A percentile compares a stretch with the other conserved stretches of the same genome.
These are phyloP conservation scores for Neonectria sp. DNA, from an alignment of 2,329 filamentous ascomycete species.

Conservation along the genomic window DNA sequence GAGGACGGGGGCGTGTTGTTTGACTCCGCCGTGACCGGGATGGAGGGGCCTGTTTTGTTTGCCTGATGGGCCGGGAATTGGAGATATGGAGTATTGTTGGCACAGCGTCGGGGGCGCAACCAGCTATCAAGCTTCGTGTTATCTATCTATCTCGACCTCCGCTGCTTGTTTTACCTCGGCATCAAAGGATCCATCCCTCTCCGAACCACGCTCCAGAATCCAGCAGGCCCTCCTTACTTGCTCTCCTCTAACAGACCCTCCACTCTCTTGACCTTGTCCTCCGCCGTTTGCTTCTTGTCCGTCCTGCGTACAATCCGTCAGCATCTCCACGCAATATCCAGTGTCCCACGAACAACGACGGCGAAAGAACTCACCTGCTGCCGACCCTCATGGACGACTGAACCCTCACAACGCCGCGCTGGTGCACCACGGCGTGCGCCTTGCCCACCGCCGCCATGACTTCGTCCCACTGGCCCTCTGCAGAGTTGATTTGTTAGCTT, in stretches of 20 bases:
- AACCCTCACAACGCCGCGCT: constrained; percentile 83
- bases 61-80: constrained; percentile 10
- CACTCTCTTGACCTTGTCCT: constrained; percentile 82
- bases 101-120: not conserved
- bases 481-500: constrained; percentile 16
- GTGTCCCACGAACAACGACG: not conserved
- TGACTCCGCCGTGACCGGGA: constrained; percentile 11
- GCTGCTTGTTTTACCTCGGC: not conserved
- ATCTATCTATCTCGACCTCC: constrained; percentile 8
- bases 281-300: constrained; percentile 86
- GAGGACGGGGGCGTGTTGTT: constrained; percentile 19
- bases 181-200: not conserved
- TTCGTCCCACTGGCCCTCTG: constrained; percentile 92
- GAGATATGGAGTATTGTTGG: not conserved
- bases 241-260: constrained; percentile 61
- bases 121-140: not conserved
- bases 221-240: constrained; percentile 10
- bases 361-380: constrained; percentile 70
- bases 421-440: constrained; percentile 84
- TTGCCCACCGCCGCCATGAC: constrained; percentile 91
- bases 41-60: not conserved
- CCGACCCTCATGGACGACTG: constrained; percentile 92
- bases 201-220: not conserved
- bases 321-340: not conserved
- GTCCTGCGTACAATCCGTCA: constrained; percentile 65